Percentiles rank a stretch among this genome's conserved stretches.
phyloP scores from a whole-genome alignment of 2,329 filamentous ascomycete species.

The Exophiala sideris region DNA sequence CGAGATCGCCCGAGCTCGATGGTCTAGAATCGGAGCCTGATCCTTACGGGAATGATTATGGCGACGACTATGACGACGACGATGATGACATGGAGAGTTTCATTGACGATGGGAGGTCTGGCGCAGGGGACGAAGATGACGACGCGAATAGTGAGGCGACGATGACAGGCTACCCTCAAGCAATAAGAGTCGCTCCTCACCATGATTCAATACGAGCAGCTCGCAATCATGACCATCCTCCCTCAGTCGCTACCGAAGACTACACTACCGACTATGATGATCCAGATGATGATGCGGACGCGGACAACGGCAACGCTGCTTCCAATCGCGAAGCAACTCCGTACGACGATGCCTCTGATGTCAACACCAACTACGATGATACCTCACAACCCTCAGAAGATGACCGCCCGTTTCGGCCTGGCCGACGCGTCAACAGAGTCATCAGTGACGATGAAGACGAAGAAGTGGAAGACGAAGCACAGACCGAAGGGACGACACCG shows the following conservation, averaged over 20 bases:
- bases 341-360: conserved; percentile 2
- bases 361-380: conserved; percentile 1
- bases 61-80: conserved; percentile 17
- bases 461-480: conserved; percentile 9
- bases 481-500: background rate
- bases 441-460: conserved; percentile 24
- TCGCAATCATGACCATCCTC: too few species aligned
- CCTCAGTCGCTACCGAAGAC: too few species aligned
- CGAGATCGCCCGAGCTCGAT: too few species aligned
- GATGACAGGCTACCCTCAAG: conserved; percentile 7
- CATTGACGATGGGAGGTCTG: conserved; percentile 16
- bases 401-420: background rate
- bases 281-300: background rate
- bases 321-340: background rate
- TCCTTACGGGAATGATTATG: conserved; percentile 2
- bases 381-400: conserved; percentile 2
- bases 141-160: conserved; percentile 17
- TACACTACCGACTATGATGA: background rate
- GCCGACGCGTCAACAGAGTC: background rate
- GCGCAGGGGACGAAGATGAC: conserved; percentile 15
- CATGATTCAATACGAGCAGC: background rate
- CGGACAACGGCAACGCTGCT: background rate
- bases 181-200: background rate
- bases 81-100: conserved; percentile 25
- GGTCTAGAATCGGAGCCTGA: background rate